Evolutionary conservation across 2,329 filamentous ascomycete species (phyloP).

Genomic region (Aspergillus udagawae): DNA sequence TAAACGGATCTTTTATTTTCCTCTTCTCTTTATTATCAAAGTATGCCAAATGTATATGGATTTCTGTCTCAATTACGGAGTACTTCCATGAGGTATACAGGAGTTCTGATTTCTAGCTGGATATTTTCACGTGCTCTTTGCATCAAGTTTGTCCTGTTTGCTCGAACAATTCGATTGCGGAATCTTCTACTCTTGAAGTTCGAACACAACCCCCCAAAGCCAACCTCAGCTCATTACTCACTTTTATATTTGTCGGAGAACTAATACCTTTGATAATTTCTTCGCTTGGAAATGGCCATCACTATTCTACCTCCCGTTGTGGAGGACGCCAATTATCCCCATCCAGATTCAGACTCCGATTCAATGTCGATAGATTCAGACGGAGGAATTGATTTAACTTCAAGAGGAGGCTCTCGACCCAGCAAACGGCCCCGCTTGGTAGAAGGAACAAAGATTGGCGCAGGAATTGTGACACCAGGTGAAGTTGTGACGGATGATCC

Average conservation of each 20-base stretch:
- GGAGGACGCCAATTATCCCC: slow-evolving; percentile 28
- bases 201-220: not conserved
- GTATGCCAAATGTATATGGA: not conserved
- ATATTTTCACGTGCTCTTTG: slow-evolving; percentile 7
- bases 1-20: too few relatives aligned
- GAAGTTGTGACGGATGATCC: slow-evolving; percentile 82
- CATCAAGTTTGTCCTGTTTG: slow-evolving; percentile 18
- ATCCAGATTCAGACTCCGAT: slow-evolving; percentile 44
- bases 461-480: slow-evolving; percentile 76
- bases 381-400: slow-evolving; percentile 32
- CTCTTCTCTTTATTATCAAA: not conserved
- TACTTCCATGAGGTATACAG: too few relatives aligned
- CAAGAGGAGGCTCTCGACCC: slow-evolving; percentile 27
- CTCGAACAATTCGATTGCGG: slow-evolving; percentile 1
- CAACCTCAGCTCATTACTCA: slow-evolving; percentile 1
- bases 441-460: slow-evolving; percentile 22
- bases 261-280: not conserved
- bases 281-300: slow-evolving; percentile 48
- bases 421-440: slow-evolving; percentile 36
- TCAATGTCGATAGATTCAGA: slow-evolving; percentile 48
- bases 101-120: too few relatives aligned
- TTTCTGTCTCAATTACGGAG: not conserved
- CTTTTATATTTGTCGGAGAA: not conserved
- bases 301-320: slow-evolving; percentile 54
- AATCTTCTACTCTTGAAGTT: slow-evolving; percentile 1